Percentiles rank a stretch among this genome's conserved stretches.
Conservation (phyloP, 495 filamentous ascomycete genomes). For the Aspergillus nidulans region DNA sequence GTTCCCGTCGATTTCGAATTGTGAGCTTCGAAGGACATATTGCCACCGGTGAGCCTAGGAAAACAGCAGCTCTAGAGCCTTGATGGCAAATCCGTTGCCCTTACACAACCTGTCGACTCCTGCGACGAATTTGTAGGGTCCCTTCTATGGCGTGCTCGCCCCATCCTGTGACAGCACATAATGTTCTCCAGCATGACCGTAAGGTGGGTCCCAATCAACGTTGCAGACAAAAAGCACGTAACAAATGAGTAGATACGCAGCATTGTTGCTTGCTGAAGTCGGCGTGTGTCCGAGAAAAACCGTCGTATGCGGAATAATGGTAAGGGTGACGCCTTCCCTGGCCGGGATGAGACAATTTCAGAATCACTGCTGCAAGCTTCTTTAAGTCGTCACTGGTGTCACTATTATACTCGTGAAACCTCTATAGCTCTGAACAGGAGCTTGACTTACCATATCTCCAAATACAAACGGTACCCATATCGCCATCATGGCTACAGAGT, state of each 20-base stretch:
- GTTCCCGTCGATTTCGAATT: background rate
- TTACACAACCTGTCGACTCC: no score
- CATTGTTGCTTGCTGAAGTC: background rate
- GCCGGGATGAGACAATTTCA: conserved; percentile 1
- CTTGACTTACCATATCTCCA: no score
- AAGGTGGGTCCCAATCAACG: background rate
- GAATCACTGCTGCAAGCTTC: background rate
- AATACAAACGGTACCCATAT: background rate
- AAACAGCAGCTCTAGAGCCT: background rate
- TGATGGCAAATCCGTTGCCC: background rate
- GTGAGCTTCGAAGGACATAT: background rate
- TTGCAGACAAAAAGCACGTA: background rate
- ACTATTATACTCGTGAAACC: background rate
- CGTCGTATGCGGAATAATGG: background rate
- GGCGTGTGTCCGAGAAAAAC: background rate
- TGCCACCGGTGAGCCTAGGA: background rate
- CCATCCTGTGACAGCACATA: background rate
- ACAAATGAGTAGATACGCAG: background rate
- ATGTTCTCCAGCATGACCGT: background rate
- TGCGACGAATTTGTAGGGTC: background rate
- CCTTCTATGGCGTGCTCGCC: background rate
- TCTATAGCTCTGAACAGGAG: no score
- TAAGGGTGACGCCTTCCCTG: conserved; percentile 6
- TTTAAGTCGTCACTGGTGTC: background rate
- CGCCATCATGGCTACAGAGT: background rate